phyloP scores from a whole-genome alignment of 192 early-diverging fungal genomes.

The Spizellomyces punctatus region DNA sequence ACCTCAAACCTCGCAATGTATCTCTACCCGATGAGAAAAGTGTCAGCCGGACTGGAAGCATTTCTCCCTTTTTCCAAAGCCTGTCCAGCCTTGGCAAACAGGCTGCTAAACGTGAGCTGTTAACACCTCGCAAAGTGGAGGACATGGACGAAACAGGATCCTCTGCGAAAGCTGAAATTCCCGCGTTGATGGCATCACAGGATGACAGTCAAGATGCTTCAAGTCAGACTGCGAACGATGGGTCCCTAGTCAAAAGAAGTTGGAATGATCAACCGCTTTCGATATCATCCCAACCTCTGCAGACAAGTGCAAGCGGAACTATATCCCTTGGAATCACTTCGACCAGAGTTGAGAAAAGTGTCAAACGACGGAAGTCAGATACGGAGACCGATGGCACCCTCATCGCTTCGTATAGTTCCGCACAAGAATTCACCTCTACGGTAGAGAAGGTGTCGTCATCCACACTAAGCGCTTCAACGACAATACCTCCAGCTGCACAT shows the following conservation, averaged over 20 bases:
- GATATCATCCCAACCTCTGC: neutral
- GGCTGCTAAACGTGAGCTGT: neutral
- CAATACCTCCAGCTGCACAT: neutral
- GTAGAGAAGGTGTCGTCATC: too few relatives aligned
- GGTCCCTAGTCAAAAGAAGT: neutral
- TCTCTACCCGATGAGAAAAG: neutral
- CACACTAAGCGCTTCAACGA: too few relatives aligned
- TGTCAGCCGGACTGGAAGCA: neutral
- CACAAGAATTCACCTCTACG: neutral
- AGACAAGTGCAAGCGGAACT: too few relatives aligned
- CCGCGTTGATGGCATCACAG: neutral
- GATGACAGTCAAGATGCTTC: neutral
- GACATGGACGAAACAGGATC: neutral
- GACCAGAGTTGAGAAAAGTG: too few relatives aligned
- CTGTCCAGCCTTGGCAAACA: neutral
- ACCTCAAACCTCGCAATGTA: neutral
- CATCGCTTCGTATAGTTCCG: neutral
- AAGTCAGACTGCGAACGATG: neutral
- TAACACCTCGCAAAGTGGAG: neutral
- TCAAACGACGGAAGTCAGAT: neutral
- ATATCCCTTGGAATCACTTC: too few relatives aligned
- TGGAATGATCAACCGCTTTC: neutral
- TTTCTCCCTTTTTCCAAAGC: constrained; percentile 8
- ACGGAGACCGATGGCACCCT: neutral
- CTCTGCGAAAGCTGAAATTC: neutral